These are phyloP conservation scores for Aspergillus brasiliensis DNA, from an alignment of 2,329 filamentous ascomycete genomes.

Conservation along the genomic window DNA sequence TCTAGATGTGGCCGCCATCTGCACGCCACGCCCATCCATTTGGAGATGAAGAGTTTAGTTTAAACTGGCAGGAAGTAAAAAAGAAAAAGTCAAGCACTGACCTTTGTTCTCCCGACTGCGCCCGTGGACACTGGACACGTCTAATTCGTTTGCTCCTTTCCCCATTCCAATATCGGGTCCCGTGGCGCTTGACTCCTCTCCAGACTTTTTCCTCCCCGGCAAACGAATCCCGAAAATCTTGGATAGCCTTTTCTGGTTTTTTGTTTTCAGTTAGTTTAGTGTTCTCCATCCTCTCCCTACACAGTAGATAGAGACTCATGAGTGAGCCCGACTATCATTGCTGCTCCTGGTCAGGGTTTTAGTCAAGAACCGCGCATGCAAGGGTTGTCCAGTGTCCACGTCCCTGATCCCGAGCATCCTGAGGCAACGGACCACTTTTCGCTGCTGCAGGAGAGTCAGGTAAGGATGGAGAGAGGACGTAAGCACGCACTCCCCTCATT, in stretches of 20 bases:
- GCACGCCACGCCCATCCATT: not conserved
- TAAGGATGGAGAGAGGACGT: conserved; percentile 17
- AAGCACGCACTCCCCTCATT: conserved; percentile 14
- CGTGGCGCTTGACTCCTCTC: conserved; percentile 1
- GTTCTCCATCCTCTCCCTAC: not conserved
- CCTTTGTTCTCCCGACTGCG: conserved; percentile 27
- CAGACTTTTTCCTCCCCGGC: not conserved
- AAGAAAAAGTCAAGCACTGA: conserved; percentile 10
- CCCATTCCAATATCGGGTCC: not conserved
- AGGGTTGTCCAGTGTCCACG: conserved; percentile 14
- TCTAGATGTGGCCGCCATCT: conserved; percentile 27
- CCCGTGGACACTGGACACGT: conserved; percentile 37
- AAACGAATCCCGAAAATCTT: not conserved
- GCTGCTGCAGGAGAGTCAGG: conserved; percentile 19
- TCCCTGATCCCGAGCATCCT: conserved; percentile 13
- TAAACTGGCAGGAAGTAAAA: conserved; percentile 7
- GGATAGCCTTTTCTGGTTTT: too few relatives aligned
- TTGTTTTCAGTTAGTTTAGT: too few relatives aligned
- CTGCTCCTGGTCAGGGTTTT: conserved; percentile 10
- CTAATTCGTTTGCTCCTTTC: conserved; percentile 21
- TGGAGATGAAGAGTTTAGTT: not conserved
- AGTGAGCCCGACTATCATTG: conserved; percentile 6
- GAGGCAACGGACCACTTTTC: conserved; percentile 15
- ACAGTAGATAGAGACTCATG: too few relatives aligned
- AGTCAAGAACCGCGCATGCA: conserved; percentile 20